Percentiles rank a stretch among this genome's conserved stretches.
phyloP scores from a whole-genome alignment of 371 early-diverging fungal genomes.

The Apophysomyces trapeziformis region DNA sequence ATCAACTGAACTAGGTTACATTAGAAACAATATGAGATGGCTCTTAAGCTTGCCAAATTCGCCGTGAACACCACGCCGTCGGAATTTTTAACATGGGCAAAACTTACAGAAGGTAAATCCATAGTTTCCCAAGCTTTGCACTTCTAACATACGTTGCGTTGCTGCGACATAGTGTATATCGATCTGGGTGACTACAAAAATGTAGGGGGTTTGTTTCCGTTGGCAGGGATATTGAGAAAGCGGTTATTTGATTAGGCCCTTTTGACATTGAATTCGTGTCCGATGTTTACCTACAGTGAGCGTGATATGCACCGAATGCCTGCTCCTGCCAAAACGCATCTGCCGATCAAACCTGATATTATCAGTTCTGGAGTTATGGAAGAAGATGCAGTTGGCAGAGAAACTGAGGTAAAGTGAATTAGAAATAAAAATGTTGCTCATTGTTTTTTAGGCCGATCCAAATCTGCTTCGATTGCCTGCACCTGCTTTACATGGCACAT shows the following conservation, averaged over 20 bases:
- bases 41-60: constrained; percentile 84
- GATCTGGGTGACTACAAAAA: constrained; percentile 84
- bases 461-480: constrained; percentile 83
- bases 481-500: constrained; percentile 89
- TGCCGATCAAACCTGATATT: constrained; percentile 77
- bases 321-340: constrained; percentile 78
- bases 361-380: constrained; percentile 64
- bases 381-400: constrained; percentile 71
- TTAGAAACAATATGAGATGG: constrained; percentile 73
- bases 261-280: constrained; percentile 94
- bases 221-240: neutral
- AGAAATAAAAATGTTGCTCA: neutral
- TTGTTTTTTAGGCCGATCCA: constrained; percentile 52
- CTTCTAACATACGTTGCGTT: neutral
- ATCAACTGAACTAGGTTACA: neutral
- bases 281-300: constrained; percentile 95
- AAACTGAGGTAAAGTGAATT: constrained; percentile 61
- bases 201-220: constrained; percentile 43
- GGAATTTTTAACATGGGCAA: constrained; percentile 95
- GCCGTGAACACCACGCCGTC: constrained; percentile 94
- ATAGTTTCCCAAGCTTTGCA: neutral
- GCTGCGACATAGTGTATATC: constrained; percentile 64
- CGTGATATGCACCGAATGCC: constrained; percentile 93
- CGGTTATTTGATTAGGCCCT: constrained; percentile 65
- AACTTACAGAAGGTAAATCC: constrained; percentile 74